Conservation (phyloP, 768 basidiomycete genomes). For the Tricholomella constricta region DNA sequence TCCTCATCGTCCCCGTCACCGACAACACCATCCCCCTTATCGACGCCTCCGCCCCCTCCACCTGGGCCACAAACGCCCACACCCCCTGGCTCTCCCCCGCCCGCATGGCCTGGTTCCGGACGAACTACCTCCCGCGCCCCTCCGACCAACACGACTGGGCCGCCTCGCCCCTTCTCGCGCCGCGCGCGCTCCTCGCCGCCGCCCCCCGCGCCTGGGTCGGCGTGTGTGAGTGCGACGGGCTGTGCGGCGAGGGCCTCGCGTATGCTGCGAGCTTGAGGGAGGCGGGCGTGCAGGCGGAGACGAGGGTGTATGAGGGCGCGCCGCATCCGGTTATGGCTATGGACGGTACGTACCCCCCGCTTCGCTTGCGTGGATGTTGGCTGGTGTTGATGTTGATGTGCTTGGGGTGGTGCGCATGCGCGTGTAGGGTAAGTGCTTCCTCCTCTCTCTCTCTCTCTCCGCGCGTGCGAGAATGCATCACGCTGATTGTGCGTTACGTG, state of each 20-base stretch:
- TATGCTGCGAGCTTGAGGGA: constrained; percentile 59
- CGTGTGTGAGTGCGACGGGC: constrained; percentile 65
- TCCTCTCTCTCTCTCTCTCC: too few species aligned
- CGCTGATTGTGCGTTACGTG: not conserved
- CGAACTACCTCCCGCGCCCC: constrained; percentile 66
- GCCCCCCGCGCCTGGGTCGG: constrained; percentile 63
- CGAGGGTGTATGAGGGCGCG: constrained; percentile 59
- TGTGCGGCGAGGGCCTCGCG: constrained; percentile 64
- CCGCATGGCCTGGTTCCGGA: constrained; percentile 76
- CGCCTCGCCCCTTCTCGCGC: constrained; percentile 71
- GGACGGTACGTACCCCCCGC: constrained; percentile 51
- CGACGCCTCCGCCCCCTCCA: constrained; percentile 32
- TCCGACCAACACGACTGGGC: constrained; percentile 66
- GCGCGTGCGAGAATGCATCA: too few species aligned
- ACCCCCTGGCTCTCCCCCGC: constrained; percentile 61
- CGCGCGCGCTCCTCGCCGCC: constrained; percentile 50
- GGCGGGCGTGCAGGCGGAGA: constrained; percentile 54
- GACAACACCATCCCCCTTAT: constrained; percentile 58
- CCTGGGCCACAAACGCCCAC: constrained; percentile 59
- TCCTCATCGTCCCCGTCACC: constrained; percentile 71
- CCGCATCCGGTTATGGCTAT: constrained; percentile 77
- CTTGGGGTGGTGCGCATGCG: too few species aligned
- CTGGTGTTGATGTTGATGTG: too few species aligned
- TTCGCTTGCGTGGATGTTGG: too few species aligned
- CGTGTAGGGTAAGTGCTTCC: not conserved